phyloP scores from a whole-genome alignment of 331 rosid species.

The Stylosanthes scabra region DNA sequence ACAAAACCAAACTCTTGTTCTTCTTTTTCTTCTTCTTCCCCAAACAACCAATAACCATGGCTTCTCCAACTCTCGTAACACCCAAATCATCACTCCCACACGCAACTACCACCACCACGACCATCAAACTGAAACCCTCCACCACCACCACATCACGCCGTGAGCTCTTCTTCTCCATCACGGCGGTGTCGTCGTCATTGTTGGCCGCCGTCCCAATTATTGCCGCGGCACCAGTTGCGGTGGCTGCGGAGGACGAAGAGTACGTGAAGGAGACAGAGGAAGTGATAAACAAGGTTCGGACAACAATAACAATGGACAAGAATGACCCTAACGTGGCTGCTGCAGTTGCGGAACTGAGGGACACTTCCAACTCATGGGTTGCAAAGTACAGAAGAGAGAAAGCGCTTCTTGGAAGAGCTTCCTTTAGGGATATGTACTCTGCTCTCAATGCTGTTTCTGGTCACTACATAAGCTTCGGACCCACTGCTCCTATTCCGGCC shows the following conservation, averaged over 20 bases:
- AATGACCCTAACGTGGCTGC: conserved; percentile 78
- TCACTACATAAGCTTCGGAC: conserved; percentile 93
- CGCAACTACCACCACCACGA: no score
- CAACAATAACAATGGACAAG: conserved; percentile 73
- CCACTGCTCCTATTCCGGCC: conserved; percentile 93
- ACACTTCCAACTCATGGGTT: conserved; percentile 85
- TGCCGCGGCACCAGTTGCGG: conserved; percentile 39
- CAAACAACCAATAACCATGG: conserved; percentile 52
- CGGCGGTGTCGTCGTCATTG: conserved; percentile 46
- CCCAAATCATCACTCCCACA: conserved; percentile 63
- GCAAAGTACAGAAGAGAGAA: conserved; percentile 95
- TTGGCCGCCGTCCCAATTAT: no score
- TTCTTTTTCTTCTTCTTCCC: not conserved
- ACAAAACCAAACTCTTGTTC: conserved; percentile 2
- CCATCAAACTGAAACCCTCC: conserved; percentile 55
- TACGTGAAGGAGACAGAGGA: conserved; percentile 87
- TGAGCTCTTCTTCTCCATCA: conserved; percentile 63
- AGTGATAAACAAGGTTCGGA: conserved; percentile 74
- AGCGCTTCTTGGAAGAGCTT: conserved; percentile 70
- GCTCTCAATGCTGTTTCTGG: conserved; percentile 93
- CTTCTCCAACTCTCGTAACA: conserved; percentile 78
- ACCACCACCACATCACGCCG: conserved; percentile 60
- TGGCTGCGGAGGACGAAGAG: conserved; percentile 73
- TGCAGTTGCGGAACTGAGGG: conserved; percentile 84
- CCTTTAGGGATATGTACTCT: conserved; percentile 91